A percentile compares a stretch with the other conserved stretches of the same genome.
Evolutionary conservation across 2,329 filamentous ascomycete species (phyloP).

Genomic region (Exophiala sp.): DNA sequence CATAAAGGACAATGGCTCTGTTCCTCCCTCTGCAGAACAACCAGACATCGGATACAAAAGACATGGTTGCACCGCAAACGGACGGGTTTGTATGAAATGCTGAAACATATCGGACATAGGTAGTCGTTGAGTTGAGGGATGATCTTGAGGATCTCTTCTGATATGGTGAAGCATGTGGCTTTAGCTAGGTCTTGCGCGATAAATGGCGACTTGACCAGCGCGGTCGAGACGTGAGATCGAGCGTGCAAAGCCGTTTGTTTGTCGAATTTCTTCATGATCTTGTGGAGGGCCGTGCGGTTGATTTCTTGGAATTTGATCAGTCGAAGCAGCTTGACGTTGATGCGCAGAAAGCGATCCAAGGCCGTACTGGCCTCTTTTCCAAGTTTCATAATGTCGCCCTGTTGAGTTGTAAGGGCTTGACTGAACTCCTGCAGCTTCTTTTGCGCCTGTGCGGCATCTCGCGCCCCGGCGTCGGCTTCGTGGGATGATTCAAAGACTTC

Average conservation of each 20-base stretch:
- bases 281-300: conserved; percentile 68
- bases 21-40: conserved; percentile 67
- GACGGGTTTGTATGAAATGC: conserved; percentile 75
- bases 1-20: conserved; percentile 71
- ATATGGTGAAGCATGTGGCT: conserved; percentile 68
- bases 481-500: conserved; percentile 75
- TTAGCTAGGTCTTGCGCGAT: conserved; percentile 62
- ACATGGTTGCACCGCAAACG: conserved; percentile 67
- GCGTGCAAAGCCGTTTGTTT: conserved; percentile 73
- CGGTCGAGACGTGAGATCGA: conserved; percentile 38
- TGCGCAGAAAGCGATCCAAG: conserved; percentile 61
- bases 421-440: conserved; percentile 67
- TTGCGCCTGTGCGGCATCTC: conserved; percentile 60
- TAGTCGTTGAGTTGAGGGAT: conserved; percentile 83
- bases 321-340: conserved; percentile 72
- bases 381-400: conserved; percentile 58
- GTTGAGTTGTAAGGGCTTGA: conserved; percentile 44
- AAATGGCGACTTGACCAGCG: conserved; percentile 18
- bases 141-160: conserved; percentile 62
- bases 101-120: conserved; percentile 71
- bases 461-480: conserved; percentile 63
- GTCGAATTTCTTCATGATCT: conserved; percentile 89
- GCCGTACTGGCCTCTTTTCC: conserved; percentile 59
- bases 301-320: conserved; percentile 79
- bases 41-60: conserved; percentile 77